Conservation (phyloP, 1,284 basidiomycete genomes). For the Moniliella sp. region DNA sequence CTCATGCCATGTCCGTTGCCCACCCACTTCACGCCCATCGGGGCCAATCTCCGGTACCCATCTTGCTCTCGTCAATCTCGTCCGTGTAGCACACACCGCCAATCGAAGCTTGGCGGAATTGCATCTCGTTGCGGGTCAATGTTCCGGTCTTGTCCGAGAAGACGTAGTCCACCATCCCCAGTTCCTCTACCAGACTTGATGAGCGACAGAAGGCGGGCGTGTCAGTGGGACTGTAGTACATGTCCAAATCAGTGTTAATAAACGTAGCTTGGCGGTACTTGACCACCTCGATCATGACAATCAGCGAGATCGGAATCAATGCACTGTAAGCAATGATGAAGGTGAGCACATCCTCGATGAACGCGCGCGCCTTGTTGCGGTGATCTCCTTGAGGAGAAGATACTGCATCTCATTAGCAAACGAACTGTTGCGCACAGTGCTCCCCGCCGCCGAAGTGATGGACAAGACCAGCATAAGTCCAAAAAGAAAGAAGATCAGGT, state of each 20-base stretch:
- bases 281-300: conserved; percentile 98
- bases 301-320: conserved; percentile 91
- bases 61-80: conserved; percentile 58
- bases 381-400: conserved; percentile 24
- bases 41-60: conserved; percentile 37
- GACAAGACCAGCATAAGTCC: conserved; percentile 65
- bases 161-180: conserved; percentile 94
- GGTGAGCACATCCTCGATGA: conserved; percentile 62
- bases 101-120: conserved; percentile 75
- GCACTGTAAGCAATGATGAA: conserved; percentile 99
- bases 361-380: conserved; percentile 28
- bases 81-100: conserved; percentile 75
- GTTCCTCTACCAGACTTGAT: conserved; percentile 86
- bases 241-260: conserved; percentile 65
- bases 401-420: conserved; percentile 42
- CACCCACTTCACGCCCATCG: not conserved
- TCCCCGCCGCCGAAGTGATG: conserved; percentile 72
- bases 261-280: conserved; percentile 90
- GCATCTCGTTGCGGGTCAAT: conserved; percentile 87
- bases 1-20: conserved; percentile 1
- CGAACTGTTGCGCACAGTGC: conserved; percentile 27
- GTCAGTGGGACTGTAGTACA: conserved; percentile 75
- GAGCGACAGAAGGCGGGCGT: conserved; percentile 93
- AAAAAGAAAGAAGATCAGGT: conserved; percentile 90
- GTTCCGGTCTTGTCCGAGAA: conserved; percentile 98